Evolutionary conservation across 2,329 filamentous ascomycete genomes (phyloP), one percentile per base, ranked within the genome.

Genomic region (Fonsecaea monophora): DNA sequence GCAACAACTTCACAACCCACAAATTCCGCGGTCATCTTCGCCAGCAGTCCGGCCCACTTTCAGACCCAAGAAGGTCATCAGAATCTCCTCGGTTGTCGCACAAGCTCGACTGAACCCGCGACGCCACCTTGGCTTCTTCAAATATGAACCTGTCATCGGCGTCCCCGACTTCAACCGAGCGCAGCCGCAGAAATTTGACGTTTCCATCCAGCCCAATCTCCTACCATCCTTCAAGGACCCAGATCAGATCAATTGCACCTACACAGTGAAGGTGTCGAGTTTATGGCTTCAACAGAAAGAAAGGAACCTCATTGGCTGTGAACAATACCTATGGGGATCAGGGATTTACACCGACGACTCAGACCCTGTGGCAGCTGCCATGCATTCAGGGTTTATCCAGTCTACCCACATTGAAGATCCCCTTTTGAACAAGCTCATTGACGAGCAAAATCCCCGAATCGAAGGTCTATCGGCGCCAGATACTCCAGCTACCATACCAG

Each of bases 261-360:
- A 96, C 69, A 97, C 92, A 0, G 86, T 99, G 68, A 92, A 95
- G 73, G 89, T 99, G 6, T 90, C 94, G 1, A 88, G 91, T 34
- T 87, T 91, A 56, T 92, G 95, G 73, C 82, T 99, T 7, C 87
- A 86, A 8, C 78, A 87, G 0, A 80, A 84, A 7, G 87, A 91
- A 30, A 86, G 94, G 35, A 91, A 95, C 75, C 92, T 96, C 71
- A 94, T 98, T 60, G 96, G 93, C 10, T 82, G 87, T 7, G 87
- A 92, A 38, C 86, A 90, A 21, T 91, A 92, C 7, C 78, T 99
- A 0, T 99, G 94, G 94, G 95, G 95, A 0, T 95, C 92, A 0
- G 94, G 96, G 42, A 86, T 99, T 6, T 98, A 98, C 76, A 96
- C 93, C 0, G 95, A 99, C 73, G 95, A 99, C 78, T 97, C 93